These are phyloP conservation scores for Microsporum canis DNA, from an alignment of 2,329 filamentous ascomycete species.

Conservation along the genomic window DNA sequence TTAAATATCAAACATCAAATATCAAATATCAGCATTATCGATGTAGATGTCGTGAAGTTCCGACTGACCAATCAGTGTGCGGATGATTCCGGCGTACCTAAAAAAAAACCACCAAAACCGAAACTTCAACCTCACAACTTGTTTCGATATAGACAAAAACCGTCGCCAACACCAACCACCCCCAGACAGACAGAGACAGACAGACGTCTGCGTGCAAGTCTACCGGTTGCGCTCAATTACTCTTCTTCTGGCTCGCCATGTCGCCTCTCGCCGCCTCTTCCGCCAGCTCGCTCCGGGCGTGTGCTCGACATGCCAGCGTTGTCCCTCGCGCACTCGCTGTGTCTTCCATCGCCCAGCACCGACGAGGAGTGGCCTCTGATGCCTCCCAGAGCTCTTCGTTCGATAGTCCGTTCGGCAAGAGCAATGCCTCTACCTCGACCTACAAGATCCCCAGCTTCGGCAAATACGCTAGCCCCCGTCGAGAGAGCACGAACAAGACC, in stretches of 20 bases:
- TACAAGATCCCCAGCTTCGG: slow-evolving; percentile 78
- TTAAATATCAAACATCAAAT: not conserved
- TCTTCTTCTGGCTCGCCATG: slow-evolving; percentile 38
- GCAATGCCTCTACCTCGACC: slow-evolving; percentile 37
- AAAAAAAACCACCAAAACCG: slow-evolving; percentile 23
- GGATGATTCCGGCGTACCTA: slow-evolving; percentile 28
- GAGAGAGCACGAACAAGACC: slow-evolving; percentile 64
- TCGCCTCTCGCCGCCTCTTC: slow-evolving; percentile 58
- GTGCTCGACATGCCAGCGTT: slow-evolving; percentile 36
- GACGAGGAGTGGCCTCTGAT: slow-evolving; percentile 29
- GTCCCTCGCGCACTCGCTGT: slow-evolving; percentile 30
- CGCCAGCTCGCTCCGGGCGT: slow-evolving; percentile 50
- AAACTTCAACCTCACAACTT: slow-evolving; percentile 19
- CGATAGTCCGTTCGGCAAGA: slow-evolving; percentile 46
- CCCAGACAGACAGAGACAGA: not conserved
- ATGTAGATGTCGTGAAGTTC: not conserved
- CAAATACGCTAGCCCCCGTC: slow-evolving; percentile 66
- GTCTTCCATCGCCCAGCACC: slow-evolving; percentile 30
- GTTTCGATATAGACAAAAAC: slow-evolving; percentile 12
- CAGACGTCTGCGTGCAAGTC: slow-evolving; percentile 9
- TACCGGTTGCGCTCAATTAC: slow-evolving; percentile 23
- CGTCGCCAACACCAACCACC: slow-evolving; percentile 9
- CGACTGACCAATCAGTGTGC: slow-evolving; percentile 28
- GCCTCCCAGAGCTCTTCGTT: slow-evolving; percentile 30
- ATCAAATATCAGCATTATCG: not conserved